Evolutionary conservation across 148 eudicot genomes (phyloP), one percentile per base, ranked within the genome.

Genomic region (Polygonum aviculare): DNA sequence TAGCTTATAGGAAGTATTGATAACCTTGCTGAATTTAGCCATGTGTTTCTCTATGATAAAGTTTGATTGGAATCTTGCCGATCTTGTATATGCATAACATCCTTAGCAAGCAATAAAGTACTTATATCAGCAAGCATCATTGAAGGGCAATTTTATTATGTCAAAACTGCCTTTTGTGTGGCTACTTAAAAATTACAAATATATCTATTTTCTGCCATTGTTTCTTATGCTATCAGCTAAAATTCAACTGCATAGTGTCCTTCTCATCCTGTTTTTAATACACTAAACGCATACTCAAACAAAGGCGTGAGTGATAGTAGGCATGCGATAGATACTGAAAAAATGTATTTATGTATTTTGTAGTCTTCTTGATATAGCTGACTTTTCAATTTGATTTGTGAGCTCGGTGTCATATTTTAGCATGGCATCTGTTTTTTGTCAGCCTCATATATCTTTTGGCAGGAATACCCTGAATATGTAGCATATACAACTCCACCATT

Each of bases 391-490:
- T 63, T 35, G 70, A 63, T 18, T 63, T 63, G 70, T 39, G 15
- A 63, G 7, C 70, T 4, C 50, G 49, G 76, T 59, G 52, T 47
- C 9, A 48, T 36, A 12, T 41, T 8, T 55, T 18, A 44, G 44
- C 40, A 54, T 78, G 44, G 67, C 8, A 16, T 73, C 33, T 79
- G 48, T 40, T 73, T 49, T 47, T 52, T 65, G 65, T 21, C 35
- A 50, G 57, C 69, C 48, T 79, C 33, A 40, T 39, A 73, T 3
- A 38, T 62, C 22, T 77, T 76, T 83, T 84, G 82, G 79, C 94
- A 96, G 99, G 98, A 96, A 84, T 96, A 93, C 81, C 99, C 94
- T 36, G 90, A 86, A 33, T 93, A 91, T 83, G 80, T 75, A 35
- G 98, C 98, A 19, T 96, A 93, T 80, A 78, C 50, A 45, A 88